Percentiles rank a stretch among this genome's conserved stretches.
Conservation (phyloP, 2,329 filamentous ascomycete species). For the Pseudogymnoascus sp. region DNA sequence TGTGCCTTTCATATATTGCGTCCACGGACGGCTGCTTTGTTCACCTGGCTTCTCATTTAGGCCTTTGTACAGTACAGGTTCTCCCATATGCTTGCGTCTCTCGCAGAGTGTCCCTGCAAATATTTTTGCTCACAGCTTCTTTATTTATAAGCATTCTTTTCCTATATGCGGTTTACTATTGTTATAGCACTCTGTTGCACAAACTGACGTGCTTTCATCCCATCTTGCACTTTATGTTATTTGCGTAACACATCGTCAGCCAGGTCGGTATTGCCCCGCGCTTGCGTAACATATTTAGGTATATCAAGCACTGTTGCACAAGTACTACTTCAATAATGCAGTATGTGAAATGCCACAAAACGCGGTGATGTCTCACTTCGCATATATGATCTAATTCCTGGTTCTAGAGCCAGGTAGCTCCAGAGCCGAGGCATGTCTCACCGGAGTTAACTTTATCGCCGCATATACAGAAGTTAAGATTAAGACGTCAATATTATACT, state of each 20-base stretch:
- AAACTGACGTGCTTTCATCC: neutral
- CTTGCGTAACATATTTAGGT: neutral
- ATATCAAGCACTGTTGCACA: neutral
- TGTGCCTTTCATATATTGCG: neutral
- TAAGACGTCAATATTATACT: neutral
- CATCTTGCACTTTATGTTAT: neutral
- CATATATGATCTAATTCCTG: neutral
- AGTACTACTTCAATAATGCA: neutral
- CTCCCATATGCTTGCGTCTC: neutral
- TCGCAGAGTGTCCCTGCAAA: too few species aligned
- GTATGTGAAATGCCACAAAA: neutral
- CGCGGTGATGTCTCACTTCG: neutral
- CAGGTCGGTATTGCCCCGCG: neutral
- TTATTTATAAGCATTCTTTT: neutral
- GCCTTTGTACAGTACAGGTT: neutral
- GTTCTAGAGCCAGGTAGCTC: neutral
- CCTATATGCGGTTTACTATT: neutral
- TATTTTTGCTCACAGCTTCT: too few species aligned
- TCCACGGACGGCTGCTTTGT: neutral
- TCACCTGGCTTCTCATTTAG: neutral
- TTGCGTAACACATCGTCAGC: too few species aligned
- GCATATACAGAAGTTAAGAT: neutral
- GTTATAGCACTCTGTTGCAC: neutral
- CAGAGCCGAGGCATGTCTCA: neutral
- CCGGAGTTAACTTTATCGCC: neutral